phyloP scores from a whole-genome alignment of 371 early-diverging fungal genomes.

The Circinella minor region DNA sequence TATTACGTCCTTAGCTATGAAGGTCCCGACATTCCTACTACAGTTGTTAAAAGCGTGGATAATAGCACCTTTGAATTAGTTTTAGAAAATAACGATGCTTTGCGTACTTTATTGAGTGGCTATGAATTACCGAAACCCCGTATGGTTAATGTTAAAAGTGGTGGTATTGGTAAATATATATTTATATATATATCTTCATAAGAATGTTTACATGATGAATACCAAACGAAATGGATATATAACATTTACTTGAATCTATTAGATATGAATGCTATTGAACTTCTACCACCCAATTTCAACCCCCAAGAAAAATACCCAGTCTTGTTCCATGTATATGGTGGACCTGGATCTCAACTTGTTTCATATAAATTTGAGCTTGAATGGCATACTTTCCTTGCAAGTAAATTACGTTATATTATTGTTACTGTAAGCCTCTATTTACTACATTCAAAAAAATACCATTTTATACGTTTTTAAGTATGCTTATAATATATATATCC shows the following conservation, averaged over 20 bases:
- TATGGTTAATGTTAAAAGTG: slow-evolving; percentile 59
- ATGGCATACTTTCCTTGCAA: slow-evolving; percentile 76
- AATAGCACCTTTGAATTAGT: slow-evolving; percentile 54
- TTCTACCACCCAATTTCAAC: slow-evolving; percentile 86
- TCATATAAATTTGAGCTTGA: slow-evolving; percentile 70
- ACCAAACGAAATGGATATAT: neutral
- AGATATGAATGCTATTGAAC: slow-evolving; percentile 88
- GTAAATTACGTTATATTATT: slow-evolving; percentile 68
- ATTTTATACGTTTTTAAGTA: neutral
- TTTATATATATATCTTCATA: too few species aligned
- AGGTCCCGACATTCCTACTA: slow-evolving; percentile 91
- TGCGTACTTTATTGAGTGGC: slow-evolving; percentile 43
- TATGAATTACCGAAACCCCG: slow-evolving; percentile 66
- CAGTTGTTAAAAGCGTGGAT: slow-evolving; percentile 63
- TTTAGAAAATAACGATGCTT: slow-evolving; percentile 59
- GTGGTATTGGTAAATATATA: slow-evolving; percentile 49
- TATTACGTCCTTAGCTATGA: slow-evolving; percentile 80
- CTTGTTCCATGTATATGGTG: slow-evolving; percentile 90
- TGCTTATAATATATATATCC: neutral
- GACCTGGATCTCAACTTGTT: slow-evolving; percentile 91
- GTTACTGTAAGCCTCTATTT: slow-evolving; percentile 49
- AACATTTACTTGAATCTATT: neutral
- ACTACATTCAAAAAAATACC: too few species aligned
- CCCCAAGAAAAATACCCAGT: slow-evolving; percentile 79
- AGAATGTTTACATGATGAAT: neutral